Percentiles rank a stretch among this genome's conserved stretches.
Conservation (phyloP, 495 filamentous ascomycete genomes). For the Penicillium parvum region DNA sequence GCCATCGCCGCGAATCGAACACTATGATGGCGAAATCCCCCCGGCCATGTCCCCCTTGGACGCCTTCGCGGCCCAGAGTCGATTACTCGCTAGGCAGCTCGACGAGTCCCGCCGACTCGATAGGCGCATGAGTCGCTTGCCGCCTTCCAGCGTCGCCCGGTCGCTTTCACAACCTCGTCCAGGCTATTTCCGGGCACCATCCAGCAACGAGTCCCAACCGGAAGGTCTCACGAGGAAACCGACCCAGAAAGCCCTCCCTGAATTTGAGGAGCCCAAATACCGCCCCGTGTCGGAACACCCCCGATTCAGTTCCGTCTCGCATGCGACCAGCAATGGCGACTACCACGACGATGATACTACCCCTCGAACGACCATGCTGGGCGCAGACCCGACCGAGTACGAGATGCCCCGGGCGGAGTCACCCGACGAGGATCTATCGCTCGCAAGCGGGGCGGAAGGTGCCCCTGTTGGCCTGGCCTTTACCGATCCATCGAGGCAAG, state of each 20-base stretch:
- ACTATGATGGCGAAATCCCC: slow-evolving; percentile 80
- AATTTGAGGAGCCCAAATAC: slow-evolving; percentile 56
- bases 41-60: slow-evolving; percentile 92
- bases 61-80: slow-evolving; percentile 85
- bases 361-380: slow-evolving; percentile 22
- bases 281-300: slow-evolving; percentile 72
- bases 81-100: slow-evolving; percentile 79
- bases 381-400: slow-evolving; percentile 33
- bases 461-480: slow-evolving; percentile 18
- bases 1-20: slow-evolving; percentile 63
- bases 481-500: slow-evolving; percentile 29
- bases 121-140: slow-evolving; percentile 76
- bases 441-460: slow-evolving; percentile 13
- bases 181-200: slow-evolving; percentile 65
- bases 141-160: slow-evolving; percentile 74
- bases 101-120: slow-evolving; percentile 65
- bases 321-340: slow-evolving; percentile 44
- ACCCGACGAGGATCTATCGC: slow-evolving; percentile 38
- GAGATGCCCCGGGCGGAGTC: slow-evolving; percentile 44
- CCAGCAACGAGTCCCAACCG: slow-evolving; percentile 29
- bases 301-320: slow-evolving; percentile 60
- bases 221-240: slow-evolving; percentile 32
- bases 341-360: slow-evolving; percentile 29
- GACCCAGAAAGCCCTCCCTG: slow-evolving; percentile 45
- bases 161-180: slow-evolving; percentile 65